Evolutionary conservation across 805 yeast genomes (phyloP).

Genomic region (Candida orba): DNA sequence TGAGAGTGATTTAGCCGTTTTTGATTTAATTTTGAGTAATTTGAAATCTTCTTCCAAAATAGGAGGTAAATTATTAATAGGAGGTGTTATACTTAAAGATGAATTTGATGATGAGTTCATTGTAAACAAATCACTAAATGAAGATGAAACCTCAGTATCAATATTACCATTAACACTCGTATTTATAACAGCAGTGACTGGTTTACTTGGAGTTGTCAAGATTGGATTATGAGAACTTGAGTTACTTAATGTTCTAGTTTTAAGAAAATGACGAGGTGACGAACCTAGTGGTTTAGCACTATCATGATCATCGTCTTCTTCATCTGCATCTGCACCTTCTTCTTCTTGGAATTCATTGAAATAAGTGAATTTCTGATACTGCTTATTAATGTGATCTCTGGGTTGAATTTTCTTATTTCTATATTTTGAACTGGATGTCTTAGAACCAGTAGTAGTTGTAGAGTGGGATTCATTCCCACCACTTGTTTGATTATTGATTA

Average conservation of each 20-base stretch:
- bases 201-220: background rate
- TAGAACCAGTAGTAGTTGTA: background rate
- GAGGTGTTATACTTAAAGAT: conserved; percentile 21
- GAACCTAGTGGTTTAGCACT: too few relatives aligned
- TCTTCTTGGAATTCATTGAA: conserved; percentile 10
- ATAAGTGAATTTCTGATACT: conserved; percentile 13
- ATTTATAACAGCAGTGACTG: conserved; percentile 3
- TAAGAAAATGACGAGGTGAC: too few relatives aligned
- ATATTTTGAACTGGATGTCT: conserved; percentile 14
- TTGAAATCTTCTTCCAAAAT: conserved; percentile 17
- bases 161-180: conserved; percentile 6
- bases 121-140: conserved; percentile 24
- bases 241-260: too few relatives aligned
- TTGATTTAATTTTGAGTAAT: background rate
- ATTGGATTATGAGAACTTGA: background rate
- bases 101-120: conserved; percentile 15
- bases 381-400: conserved; percentile 12
- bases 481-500: conserved; percentile 14
- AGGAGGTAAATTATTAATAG: conserved; percentile 16
- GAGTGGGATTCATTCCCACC: conserved; percentile 1
- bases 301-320: conserved; percentile 7
- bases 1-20: conserved; percentile 8
- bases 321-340: background rate
- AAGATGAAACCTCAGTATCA: conserved; percentile 19
- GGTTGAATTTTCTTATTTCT: conserved; percentile 16